These are phyloP conservation scores for Ceratocystis papillata DNA, from an alignment of 2,329 filamentous ascomycete species.

Conservation along the genomic window DNA sequence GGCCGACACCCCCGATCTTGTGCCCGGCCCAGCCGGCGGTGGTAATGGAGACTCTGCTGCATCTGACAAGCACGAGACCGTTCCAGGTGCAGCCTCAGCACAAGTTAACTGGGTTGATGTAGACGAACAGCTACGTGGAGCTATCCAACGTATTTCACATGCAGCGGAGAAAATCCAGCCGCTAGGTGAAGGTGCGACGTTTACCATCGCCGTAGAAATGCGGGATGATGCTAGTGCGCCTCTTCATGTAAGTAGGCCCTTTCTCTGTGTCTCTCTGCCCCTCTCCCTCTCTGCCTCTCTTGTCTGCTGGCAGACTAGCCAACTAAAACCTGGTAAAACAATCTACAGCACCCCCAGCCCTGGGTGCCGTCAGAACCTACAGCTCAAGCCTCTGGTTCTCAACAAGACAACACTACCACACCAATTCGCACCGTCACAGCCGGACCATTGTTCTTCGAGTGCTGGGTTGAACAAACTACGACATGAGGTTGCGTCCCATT, in stretches of 20 bases:
- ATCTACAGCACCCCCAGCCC: conserved; percentile 44
- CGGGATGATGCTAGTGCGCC: conserved; percentile 49
- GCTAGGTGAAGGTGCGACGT: conserved; percentile 57
- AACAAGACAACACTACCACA: conserved; percentile 2
- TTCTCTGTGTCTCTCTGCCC: neutral
- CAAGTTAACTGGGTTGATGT: conserved; percentile 48
- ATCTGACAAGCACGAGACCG: conserved; percentile 23
- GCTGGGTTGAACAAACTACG: conserved; percentile 52
- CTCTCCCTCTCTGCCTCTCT: neutral
- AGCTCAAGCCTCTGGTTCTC: conserved; percentile 30
- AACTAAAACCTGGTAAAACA: neutral
- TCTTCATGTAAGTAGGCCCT: conserved; percentile 41
- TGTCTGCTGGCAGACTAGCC: neutral
- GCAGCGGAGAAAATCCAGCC: conserved; percentile 46
- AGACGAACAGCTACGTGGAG: conserved; percentile 61
- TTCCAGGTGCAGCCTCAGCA: conserved; percentile 24
- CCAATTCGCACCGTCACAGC: conserved; percentile 46
- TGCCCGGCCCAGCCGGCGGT: conserved; percentile 23
- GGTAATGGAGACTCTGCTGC: conserved; percentile 5
- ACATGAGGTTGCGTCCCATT: neutral
- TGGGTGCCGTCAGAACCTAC: conserved; percentile 49
- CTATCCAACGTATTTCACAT: conserved; percentile 51
- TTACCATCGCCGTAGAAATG: conserved; percentile 65
- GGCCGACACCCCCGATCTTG: conserved; percentile 29
- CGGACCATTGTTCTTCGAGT: conserved; percentile 53